These are phyloP conservation scores for Neoscytalidium dimidiatum DNA, from an alignment of 2,329 filamentous ascomycete species.

Conservation along the genomic window DNA sequence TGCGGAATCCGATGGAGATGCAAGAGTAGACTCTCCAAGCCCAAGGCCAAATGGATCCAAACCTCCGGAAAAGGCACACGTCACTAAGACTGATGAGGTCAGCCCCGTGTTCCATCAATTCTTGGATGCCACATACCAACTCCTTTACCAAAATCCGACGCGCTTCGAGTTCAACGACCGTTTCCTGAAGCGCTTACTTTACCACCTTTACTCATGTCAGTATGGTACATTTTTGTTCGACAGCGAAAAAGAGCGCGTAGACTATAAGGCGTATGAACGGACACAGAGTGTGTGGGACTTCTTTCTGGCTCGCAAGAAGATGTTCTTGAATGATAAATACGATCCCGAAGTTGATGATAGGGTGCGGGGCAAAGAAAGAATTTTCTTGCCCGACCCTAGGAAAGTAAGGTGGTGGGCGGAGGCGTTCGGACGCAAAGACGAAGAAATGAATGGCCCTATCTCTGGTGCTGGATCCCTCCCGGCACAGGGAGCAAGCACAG, in stretches of 20 bases:
- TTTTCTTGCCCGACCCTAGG: conserved; percentile 75
- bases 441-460: conserved; percentile 83
- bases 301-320: conserved; percentile 76
- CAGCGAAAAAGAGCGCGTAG: conserved; percentile 82
- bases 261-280: conserved; percentile 66
- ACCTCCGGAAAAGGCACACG: conserved; percentile 54
- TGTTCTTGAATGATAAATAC: conserved; percentile 83
- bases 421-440: conserved; percentile 79
- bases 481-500: conserved; percentile 26
- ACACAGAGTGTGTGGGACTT: conserved; percentile 95
- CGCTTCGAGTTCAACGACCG: conserved; percentile 97
- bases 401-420: conserved; percentile 95
- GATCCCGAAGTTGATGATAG: conserved; percentile 76
- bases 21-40: conserved; percentile 23
- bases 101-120: conserved; percentile 98
- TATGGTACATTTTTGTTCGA: conserved; percentile 97
- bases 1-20: conserved; percentile 62
- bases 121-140: conserved; percentile 88
- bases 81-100: conserved; percentile 84
- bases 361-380: conserved; percentile 74
- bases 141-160: conserved; percentile 80
- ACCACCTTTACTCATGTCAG: conserved; percentile 93
- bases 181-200: conserved; percentile 83
- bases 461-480: conserved; percentile 27
- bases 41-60: conserved; percentile 31